These are phyloP conservation scores for Penicillium digitatum DNA, from an alignment of 2,329 filamentous ascomycete genomes.

Conservation along the genomic window DNA sequence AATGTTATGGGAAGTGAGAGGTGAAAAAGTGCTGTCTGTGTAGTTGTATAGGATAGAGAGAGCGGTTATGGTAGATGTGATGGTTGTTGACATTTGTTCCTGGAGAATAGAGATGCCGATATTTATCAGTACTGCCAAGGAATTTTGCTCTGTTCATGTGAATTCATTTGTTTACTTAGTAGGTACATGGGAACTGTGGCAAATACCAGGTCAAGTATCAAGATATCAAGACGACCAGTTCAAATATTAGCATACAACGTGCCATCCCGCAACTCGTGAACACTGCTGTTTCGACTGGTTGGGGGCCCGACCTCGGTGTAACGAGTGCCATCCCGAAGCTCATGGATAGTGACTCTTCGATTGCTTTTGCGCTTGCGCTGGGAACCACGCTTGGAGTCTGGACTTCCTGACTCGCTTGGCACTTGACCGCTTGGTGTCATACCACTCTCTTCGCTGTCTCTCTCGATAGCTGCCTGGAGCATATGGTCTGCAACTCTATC, in stretches of 20 bases:
- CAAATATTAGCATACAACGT: constrained; percentile 42
- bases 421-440: constrained; percentile 25
- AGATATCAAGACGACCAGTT: constrained; percentile 6
- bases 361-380: constrained; percentile 29
- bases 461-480: constrained; percentile 34
- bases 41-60: background rate
- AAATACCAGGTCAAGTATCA: background rate
- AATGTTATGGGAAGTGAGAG: background rate
- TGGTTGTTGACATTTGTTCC: background rate
- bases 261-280: constrained; percentile 43
- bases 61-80: too few species aligned
- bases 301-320: constrained; percentile 42
- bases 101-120: background rate
- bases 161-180: background rate
- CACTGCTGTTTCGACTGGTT: constrained; percentile 29
- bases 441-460: constrained; percentile 26
- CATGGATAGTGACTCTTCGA: constrained; percentile 41
- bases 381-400: constrained; percentile 29
- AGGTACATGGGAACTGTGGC: background rate
- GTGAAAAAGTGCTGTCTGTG: background rate
- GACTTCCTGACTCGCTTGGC: constrained; percentile 33
- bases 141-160: background rate
- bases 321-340: constrained; percentile 41
- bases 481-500: constrained; percentile 35
- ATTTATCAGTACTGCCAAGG: background rate